Evolutionary conservation across 1,284 basidiomycete genomes (phyloP), one percentile per base, ranked within the genome.

Genomic region (Hemileccinum hortonii): DNA sequence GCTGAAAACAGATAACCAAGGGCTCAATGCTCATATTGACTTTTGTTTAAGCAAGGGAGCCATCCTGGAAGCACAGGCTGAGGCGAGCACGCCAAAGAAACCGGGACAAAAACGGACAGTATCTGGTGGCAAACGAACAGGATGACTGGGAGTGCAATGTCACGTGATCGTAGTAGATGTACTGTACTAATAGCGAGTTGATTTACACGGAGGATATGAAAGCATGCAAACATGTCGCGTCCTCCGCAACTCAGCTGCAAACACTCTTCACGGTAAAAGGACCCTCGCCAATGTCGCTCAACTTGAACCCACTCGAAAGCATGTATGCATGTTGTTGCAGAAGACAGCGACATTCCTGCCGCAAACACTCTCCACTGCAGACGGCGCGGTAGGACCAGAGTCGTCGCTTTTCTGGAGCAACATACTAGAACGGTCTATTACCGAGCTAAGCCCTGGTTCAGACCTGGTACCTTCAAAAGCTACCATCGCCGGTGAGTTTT

Each of bases 11-110:
- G 81, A 89, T 63, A 91, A 91, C 61, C 73, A 76, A 48, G 81
- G 79, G 3, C 66, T 91, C 22, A 91, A 91, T 64, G 74, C 80
- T 26, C 88, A 91, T 59, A 75, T 91, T 46, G 89, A 91, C 66
- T 90, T 86, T 62, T 91, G 89, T 60, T 65, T 91, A 50, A 90
- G 85, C 64, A 81, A 81, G 52, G 76, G 75, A 24, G 86, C 81
- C 8, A 90, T 92, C 52, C 70, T 78, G 54, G 77, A 86, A 61
- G 88, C 87, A 0, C 85, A 87, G 45, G 73, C 64, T 11, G 73
- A 73, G 49, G 67, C 70, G n/a, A 57, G 46, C 32, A 62, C 59
- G 44, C 60, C 66, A 18, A 57, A 49, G 60, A 53, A 69, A 62
- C 44, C n/a, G 9, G 43, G 38, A 21, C 49, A 32, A 14, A 54